Conservation (phyloP, 441 rosid genomes). For the Viola pubescens region DNA sequence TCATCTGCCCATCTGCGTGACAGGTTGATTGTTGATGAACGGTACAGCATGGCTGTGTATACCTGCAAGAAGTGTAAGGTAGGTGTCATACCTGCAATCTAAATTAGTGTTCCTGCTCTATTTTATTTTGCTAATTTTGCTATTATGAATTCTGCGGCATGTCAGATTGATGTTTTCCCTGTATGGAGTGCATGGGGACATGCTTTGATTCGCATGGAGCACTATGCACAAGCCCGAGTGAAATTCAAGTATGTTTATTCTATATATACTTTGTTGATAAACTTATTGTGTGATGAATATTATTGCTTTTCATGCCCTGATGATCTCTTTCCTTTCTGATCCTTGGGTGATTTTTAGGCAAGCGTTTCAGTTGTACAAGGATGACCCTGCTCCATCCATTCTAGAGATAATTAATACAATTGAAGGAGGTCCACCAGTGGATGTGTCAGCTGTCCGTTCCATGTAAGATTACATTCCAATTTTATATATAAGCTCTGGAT, state of each 20-base stretch:
- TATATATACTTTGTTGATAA: neutral
- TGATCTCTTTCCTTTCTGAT: slow-evolving; percentile 13
- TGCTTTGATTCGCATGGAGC: slow-evolving; percentile 95
- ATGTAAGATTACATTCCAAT: slow-evolving; percentile 52
- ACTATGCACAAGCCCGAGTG: slow-evolving; percentile 88
- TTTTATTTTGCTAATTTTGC: slow-evolving; percentile 14
- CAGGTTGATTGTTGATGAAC: slow-evolving; percentile 85
- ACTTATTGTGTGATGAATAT: neutral
- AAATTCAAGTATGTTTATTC: slow-evolving; percentile 73
- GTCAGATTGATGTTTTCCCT: slow-evolving; percentile 90
- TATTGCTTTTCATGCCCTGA: neutral
- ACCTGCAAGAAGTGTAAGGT: slow-evolving; percentile 99
- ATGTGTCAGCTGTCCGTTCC: slow-evolving; percentile 84
- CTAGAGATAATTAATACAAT: slow-evolving; percentile 85
- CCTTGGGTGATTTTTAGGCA: slow-evolving; percentile 54
- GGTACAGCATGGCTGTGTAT: slow-evolving; percentile 97
- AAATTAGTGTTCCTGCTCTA: slow-evolving; percentile 14
- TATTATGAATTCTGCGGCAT: slow-evolving; percentile 15
- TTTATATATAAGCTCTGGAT: neutral
- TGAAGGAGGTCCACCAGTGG: slow-evolving; percentile 98
- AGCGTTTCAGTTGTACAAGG: slow-evolving; percentile 80
- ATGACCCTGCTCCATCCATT: slow-evolving; percentile 65
- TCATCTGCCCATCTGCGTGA: slow-evolving; percentile 81
- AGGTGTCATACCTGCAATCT: slow-evolving; percentile 23
- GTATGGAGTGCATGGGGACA: slow-evolving; percentile 99